A percentile compares a stretch with the other conserved stretches of the same genome.
Conservation (phyloP, 495 filamentous ascomycete species). For the Tuber umbilicatum region DNA sequence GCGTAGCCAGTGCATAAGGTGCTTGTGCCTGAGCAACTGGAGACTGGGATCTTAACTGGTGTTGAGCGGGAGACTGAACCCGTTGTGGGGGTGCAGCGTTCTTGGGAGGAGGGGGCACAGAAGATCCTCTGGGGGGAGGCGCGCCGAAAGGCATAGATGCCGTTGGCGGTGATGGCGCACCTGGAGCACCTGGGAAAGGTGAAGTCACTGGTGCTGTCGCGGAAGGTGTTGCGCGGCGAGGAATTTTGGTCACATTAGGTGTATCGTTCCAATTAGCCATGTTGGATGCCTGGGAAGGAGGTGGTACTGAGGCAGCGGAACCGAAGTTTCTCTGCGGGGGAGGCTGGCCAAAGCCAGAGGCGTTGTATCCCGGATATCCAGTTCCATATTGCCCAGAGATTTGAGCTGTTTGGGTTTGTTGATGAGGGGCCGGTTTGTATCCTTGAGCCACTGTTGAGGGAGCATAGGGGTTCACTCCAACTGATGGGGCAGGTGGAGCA, state of each 20-base stretch:
- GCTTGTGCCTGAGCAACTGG: constrained; percentile 36
- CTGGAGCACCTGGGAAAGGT: constrained; percentile 50
- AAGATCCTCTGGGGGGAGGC: constrained; percentile 45
- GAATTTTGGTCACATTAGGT: constrained; percentile 68
- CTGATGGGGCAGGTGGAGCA: constrained; percentile 45
- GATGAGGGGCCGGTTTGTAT: constrained; percentile 46
- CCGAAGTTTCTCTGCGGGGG: constrained; percentile 55
- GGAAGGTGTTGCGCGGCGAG: constrained; percentile 49
- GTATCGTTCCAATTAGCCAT: constrained; percentile 89
- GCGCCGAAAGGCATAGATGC: constrained; percentile 42
- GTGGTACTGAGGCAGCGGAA: constrained; percentile 56
- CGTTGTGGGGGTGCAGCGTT: constrained; percentile 51
- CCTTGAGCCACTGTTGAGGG: constrained; percentile 5
- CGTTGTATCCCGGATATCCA: constrained; percentile 36
- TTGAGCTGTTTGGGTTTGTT: constrained; percentile 45
- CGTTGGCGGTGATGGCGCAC: constrained; percentile 44
- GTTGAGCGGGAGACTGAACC: constrained; percentile 49
- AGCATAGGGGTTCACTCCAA: neutral
- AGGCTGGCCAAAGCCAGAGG: constrained; percentile 43
- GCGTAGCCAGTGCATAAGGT: constrained; percentile 40
- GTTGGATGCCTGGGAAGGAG: constrained; percentile 64
- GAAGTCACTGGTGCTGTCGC: constrained; percentile 55
- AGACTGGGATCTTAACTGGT: constrained; percentile 31
- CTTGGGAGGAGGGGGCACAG: constrained; percentile 54
- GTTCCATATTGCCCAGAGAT: constrained; percentile 46